Conservation (phyloP, 352 stramenopile genomes). For the Globisporangium mamillatum region DNA sequence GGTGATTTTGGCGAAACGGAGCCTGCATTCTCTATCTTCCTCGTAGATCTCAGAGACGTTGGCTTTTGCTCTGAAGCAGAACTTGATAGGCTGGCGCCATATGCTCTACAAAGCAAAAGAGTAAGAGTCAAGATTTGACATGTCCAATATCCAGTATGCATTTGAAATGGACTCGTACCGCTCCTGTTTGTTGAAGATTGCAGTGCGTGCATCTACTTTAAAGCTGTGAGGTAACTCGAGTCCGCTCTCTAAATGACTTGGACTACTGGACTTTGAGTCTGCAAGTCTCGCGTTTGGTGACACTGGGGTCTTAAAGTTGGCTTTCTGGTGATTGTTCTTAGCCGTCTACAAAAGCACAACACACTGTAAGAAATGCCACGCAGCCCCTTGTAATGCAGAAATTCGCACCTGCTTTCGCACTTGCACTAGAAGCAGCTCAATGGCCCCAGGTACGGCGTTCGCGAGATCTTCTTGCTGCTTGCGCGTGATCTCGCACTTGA, state of each 20-base stretch:
- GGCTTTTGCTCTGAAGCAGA: not conserved
- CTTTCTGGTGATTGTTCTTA: conserved; percentile 19
- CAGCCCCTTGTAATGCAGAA: not conserved
- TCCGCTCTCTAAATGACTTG: not conserved
- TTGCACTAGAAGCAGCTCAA: conserved; percentile 39
- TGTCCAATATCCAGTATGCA: not conserved
- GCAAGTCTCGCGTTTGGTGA: not conserved
- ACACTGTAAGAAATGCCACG: not conserved
- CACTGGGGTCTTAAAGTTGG: conserved; percentile 14
- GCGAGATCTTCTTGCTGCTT: conserved; percentile 49
- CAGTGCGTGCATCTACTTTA: not conserved
- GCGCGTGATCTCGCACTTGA: conserved; percentile 41
- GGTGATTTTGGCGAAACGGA: conserved; percentile 3
- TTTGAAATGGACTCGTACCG: not conserved
- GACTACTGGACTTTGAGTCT: not conserved
- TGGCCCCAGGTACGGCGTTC: conserved; percentile 34
- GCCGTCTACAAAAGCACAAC: conserved; percentile 8
- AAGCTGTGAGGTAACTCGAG: conserved; percentile 7
- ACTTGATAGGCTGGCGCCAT: not conserved
- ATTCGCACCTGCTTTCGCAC: conserved; percentile 37
- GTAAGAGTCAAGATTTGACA: not conserved
- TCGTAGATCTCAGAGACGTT: conserved; percentile 4
- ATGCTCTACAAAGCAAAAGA: not conserved
- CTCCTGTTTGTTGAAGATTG: not conserved
- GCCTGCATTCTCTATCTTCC: not conserved